phyloP scores from a whole-genome alignment of 129 eudicot species.

The Rutidosis leptorrhynchoides region DNA sequence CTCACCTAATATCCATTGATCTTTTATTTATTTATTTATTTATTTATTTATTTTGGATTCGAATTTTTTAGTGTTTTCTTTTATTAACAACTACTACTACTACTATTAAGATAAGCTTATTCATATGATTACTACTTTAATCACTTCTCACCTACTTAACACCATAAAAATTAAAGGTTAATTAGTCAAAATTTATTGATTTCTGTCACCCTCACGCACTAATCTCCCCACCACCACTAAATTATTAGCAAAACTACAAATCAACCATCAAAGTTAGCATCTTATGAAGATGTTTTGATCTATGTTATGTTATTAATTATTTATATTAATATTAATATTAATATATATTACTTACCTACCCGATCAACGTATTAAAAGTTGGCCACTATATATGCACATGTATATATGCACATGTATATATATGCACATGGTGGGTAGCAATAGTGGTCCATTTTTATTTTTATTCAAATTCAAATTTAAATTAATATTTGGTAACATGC shows the following conservation, averaged over 20 bases:
- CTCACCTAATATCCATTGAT: slow-evolving; percentile 26
- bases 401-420: too few species aligned
- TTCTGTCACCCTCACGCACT: not conserved
- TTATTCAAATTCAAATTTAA: too few species aligned
- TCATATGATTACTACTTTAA: slow-evolving; percentile 14
- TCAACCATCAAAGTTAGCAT: not conserved
- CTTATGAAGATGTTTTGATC: too few species aligned
- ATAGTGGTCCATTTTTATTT: slow-evolving; percentile 11
- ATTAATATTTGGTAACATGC: not conserved
- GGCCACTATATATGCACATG: too few species aligned
- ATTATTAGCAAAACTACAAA: not conserved
- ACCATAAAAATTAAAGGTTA: not conserved
- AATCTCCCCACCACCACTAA: not conserved
- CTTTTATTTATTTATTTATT: not conserved
- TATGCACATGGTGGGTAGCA: not conserved
- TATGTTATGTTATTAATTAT: too few species aligned
- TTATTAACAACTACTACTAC: not conserved
- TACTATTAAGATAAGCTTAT: slow-evolving; percentile 5
- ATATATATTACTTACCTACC: not conserved
- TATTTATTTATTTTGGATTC: not conserved
- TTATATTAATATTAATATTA: too few species aligned
- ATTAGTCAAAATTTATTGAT: not conserved
- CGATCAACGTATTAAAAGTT: not conserved
- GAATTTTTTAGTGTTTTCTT: not conserved
- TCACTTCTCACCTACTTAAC: slow-evolving; percentile 29